Conservation (phyloP, 2,329 filamentous ascomycete genomes). For the Xenosphaeropsis pyriputrescens region DNA sequence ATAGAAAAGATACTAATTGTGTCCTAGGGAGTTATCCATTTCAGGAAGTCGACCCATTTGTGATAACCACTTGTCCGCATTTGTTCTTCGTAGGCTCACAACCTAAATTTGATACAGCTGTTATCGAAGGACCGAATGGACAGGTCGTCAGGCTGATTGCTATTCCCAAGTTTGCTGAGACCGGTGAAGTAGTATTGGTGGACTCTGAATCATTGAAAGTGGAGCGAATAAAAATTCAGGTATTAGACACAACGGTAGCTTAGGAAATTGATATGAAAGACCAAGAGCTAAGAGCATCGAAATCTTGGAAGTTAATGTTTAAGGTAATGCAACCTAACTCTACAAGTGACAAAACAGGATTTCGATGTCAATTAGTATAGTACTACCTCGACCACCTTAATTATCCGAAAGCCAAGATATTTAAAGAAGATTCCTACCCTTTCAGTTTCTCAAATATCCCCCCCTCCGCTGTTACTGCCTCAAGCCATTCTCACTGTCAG, state of each 20-base stretch:
- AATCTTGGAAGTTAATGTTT: too few species aligned
- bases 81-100: constrained; percentile 85
- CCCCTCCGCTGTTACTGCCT: too few species aligned
- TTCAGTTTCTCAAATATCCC: too few species aligned
- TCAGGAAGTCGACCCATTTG: constrained; percentile 83
- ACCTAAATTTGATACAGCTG: constrained; percentile 57
- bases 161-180: constrained; percentile 68
- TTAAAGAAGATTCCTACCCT: too few species aligned
- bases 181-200: constrained; percentile 66
- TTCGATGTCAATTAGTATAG: too few species aligned
- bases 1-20: constrained; percentile 2
- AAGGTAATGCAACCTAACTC: too few species aligned
- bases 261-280: too few species aligned
- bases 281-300: too few species aligned
- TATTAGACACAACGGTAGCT: background rate
- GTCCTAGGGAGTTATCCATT: constrained; percentile 81
- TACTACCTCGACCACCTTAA: too few species aligned
- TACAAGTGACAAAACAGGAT: too few species aligned
- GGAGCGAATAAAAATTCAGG: constrained; percentile 45
- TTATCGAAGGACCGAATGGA: constrained; percentile 51
- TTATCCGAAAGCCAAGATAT: too few species aligned
- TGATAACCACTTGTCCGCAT: constrained; percentile 74
- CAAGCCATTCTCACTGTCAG: too few species aligned
- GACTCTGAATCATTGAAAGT: constrained; percentile 77
- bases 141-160: constrained; percentile 67